Conservation (phyloP, 345 rosid species). For the Dovyalis caffra region DNA sequence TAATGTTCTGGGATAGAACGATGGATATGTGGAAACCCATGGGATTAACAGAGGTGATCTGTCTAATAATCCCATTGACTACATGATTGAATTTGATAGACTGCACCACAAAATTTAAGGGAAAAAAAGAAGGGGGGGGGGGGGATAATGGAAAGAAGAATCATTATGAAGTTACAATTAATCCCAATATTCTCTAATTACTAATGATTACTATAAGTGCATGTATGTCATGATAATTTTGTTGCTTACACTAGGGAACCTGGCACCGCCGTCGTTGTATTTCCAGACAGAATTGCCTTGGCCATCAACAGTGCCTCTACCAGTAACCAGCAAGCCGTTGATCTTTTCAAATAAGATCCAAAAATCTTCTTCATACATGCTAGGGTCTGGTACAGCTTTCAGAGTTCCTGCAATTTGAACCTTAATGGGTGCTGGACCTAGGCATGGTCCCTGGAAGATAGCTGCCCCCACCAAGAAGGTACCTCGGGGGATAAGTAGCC, state of each 20-base stretch:
- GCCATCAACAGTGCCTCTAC: conserved; percentile 62
- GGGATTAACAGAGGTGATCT: conserved; percentile 47
- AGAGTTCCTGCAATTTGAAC: conserved; percentile 42
- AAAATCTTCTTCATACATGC: conserved; percentile 22
- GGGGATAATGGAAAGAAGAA: background rate
- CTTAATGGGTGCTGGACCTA: conserved; percentile 20
- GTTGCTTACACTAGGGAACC: conserved; percentile 17
- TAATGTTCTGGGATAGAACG: conserved; percentile 35
- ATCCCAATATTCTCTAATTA: background rate
- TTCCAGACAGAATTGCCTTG: conserved; percentile 61
- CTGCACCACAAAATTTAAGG: conserved; percentile 26
- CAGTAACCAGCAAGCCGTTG: conserved; percentile 46
- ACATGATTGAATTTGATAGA: conserved; percentile 37
- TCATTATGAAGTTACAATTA: background rate
- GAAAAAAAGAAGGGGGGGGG: background rate
- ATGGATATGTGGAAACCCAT: conserved; percentile 64
- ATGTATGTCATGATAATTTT: background rate
- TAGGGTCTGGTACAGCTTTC: conserved; percentile 32
- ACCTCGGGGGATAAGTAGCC: conserved; percentile 43
- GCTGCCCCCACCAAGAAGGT: conserved; percentile 30
- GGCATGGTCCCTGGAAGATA: conserved; percentile 49
- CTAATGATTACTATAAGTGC: background rate
- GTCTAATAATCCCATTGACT: conserved; percentile 32
- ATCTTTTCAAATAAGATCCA: conserved; percentile 58
- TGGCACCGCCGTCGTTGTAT: conserved; percentile 20